phyloP scores from a whole-genome alignment of 805 yeast genomes.

The Kodamaea laetipori region DNA sequence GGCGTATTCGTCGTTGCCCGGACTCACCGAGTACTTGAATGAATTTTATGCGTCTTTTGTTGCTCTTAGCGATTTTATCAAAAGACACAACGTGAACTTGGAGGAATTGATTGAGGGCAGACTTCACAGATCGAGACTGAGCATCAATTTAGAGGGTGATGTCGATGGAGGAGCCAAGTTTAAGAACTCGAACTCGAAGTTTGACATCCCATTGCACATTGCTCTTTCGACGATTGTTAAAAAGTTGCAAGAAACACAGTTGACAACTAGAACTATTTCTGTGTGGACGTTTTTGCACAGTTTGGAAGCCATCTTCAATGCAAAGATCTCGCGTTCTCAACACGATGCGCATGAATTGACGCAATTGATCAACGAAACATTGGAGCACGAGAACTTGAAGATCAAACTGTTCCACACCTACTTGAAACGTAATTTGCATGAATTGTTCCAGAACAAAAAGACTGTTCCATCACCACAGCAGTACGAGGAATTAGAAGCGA shows the following conservation, averaged over 20 bases:
- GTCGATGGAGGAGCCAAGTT: slow-evolving; percentile 15
- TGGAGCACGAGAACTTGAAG: slow-evolving; percentile 62
- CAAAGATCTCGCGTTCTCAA: slow-evolving; percentile 76
- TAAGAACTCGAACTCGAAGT: slow-evolving; percentile 21
- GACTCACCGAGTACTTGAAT: slow-evolving; percentile 58
- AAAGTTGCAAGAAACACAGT: slow-evolving; percentile 64
- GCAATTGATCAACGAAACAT: slow-evolving; percentile 75
- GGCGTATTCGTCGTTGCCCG: slow-evolving; percentile 66
- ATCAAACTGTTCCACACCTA: slow-evolving; percentile 36
- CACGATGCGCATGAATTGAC: slow-evolving; percentile 95
- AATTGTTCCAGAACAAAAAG: background rate
- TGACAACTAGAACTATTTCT: slow-evolving; percentile 55
- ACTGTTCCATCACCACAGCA: slow-evolving; percentile 14
- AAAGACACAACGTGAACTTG: slow-evolving; percentile 22
- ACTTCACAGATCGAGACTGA: slow-evolving; percentile 3
- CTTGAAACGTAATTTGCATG: slow-evolving; percentile 13
- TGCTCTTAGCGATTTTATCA: slow-evolving; percentile 22
- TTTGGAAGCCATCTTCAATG: slow-evolving; percentile 70
- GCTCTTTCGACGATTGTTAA: slow-evolving; percentile 54
- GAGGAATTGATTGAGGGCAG: slow-evolving; percentile 16
- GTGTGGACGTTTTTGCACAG: slow-evolving; percentile 79
- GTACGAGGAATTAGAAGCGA: slow-evolving; percentile 14
- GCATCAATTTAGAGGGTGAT: background rate
- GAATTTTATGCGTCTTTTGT: slow-evolving; percentile 34
- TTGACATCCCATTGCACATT: slow-evolving; percentile 54